A percentile compares a stretch with the other conserved stretches of the same genome.
Conservation (phyloP, 2,329 filamentous ascomycete genomes). For the Fusarium tjaetaba region DNA sequence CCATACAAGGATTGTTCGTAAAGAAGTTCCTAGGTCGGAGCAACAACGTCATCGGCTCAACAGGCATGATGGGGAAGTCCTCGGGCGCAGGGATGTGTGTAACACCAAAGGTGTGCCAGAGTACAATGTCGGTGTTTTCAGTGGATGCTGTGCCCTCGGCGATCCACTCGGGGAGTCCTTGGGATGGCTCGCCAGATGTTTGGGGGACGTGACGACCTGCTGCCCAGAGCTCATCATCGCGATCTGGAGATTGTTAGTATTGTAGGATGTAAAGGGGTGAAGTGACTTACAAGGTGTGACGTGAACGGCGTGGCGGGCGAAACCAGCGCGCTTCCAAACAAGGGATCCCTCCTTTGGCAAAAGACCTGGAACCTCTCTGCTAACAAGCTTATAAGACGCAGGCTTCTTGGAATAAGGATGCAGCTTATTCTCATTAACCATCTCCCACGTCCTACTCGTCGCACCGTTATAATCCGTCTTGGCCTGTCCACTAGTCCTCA, state of each 20-base stretch:
- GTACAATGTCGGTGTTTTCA: conserved; percentile 84
- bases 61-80: conserved; percentile 93
- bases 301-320: conserved; percentile 86
- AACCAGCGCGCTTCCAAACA: conserved; percentile 90
- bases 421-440: conserved; percentile 83
- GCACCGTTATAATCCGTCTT: conserved; percentile 83
- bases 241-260: conserved; percentile 60
- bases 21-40: conserved; percentile 87
- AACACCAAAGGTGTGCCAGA: conserved; percentile 94
- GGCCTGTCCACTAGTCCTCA: conserved; percentile 73
- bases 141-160: conserved; percentile 74
- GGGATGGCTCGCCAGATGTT: conserved; percentile 80
- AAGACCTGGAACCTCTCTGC: conserved; percentile 80
- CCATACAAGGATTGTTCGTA: conserved; percentile 78
- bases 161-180: conserved; percentile 81
- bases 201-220: conserved; percentile 90
- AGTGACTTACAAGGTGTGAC: conserved; percentile 81
- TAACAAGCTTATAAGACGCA: conserved; percentile 88
- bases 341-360: conserved; percentile 83
- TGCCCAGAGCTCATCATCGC: conserved; percentile 83
- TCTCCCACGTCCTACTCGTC: conserved; percentile 88
- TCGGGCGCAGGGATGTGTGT: conserved; percentile 91
- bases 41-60: conserved; percentile 83
- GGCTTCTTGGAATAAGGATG: conserved; percentile 89
- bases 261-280: accelerated